Evolutionary conservation across 305 asterid genomes (phyloP).

Genomic region (Fraxinus xanthoxyloides): DNA sequence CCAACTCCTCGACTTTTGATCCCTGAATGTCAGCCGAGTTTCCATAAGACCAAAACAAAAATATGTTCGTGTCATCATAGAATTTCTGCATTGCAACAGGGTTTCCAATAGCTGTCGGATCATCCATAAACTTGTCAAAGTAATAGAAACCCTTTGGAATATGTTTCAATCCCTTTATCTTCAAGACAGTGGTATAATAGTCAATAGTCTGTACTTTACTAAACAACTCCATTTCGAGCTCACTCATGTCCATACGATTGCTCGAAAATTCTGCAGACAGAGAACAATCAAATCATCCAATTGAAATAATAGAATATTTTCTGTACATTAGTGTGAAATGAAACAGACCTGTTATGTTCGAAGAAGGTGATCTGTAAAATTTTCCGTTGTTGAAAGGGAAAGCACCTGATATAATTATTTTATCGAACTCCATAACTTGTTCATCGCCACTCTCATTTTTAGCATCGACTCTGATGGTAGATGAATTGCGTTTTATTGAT

Average conservation of each 20-base stretch:
- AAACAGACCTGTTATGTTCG: slow-evolving; percentile 35
- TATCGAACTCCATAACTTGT: slow-evolving; percentile 50
- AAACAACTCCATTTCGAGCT: slow-evolving; percentile 59
- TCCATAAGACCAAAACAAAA: slow-evolving; percentile 85
- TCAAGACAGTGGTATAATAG: slow-evolving; percentile 69
- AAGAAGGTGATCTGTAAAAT: slow-evolving; percentile 55
- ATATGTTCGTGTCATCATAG: slow-evolving; percentile 51
- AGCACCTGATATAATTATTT: slow-evolving; percentile 68
- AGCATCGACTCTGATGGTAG: slow-evolving; percentile 29
- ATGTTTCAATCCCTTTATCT: slow-evolving; percentile 63
- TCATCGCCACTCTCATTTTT: slow-evolving; percentile 32
- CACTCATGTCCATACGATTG: slow-evolving; percentile 43
- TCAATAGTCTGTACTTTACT: slow-evolving; percentile 68
- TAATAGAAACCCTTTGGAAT: slow-evolving; percentile 73
- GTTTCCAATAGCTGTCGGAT: slow-evolving; percentile 61
- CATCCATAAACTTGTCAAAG: slow-evolving; percentile 68
- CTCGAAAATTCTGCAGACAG: slow-evolving; percentile 36
- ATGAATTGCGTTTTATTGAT: slow-evolving; percentile 42
- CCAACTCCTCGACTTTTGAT: slow-evolving; percentile 46
- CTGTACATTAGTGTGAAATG: background rate
- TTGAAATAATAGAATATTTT: background rate
- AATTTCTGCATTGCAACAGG: slow-evolving; percentile 89
- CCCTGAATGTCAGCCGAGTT: slow-evolving; percentile 58
- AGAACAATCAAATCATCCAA: slow-evolving; percentile 15
- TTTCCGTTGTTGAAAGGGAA: slow-evolving; percentile 57